Evolutionary conservation across 352 stramenopile species (phyloP), one percentile per base, ranked within the genome.

Genomic region (Phytophthora cactorum): DNA sequence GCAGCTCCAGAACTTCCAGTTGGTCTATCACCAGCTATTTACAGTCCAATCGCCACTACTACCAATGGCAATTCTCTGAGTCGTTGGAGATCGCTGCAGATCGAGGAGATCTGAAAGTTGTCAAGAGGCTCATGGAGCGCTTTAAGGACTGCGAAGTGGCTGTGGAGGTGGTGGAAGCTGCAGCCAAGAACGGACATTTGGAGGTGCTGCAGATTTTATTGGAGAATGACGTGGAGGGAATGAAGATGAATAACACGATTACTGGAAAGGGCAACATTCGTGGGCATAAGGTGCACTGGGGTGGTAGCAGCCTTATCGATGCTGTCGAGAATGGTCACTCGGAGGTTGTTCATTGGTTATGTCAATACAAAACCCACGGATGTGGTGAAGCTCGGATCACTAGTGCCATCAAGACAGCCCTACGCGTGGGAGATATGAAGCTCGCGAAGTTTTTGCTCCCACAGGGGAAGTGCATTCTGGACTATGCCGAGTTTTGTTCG

Each of bases 261-360:
- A 22, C 22, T 22, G 22, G 22, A 22, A 22, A 22, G 22, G 22
- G 22, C 22, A 1, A 22, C 22, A 22, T 22, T 22, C 22, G 22
- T 8, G 44, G n/a, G 14, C 53, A 54, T 43, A 29, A 10, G 5
- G 62, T 69, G 53, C 62, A 58, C 15, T 69, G 62, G 62, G 62
- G 62, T 28, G 62, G 62, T 11, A 45, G 28, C 8, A 69, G 62
- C 38, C 39, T 69, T 2, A 14, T 50, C 8, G 11, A 45, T 22
- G 62, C 62, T 12, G 62, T 64, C 28, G 53, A 59, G 38, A 69
- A 69, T 15, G 62, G 46, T 7, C 62, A 69, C 29, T 36, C 29
- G 12, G 22, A 63, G 3, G 15, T 64, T 39, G 52, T 34, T 7
- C 28, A 31, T 2, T 69, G 61, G 61, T 34, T 69, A n/a, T 58